A percentile compares a stretch with the other conserved stretches of the same genome.
These are phyloP conservation scores for Fusarium euwallaceae DNA, from an alignment of 2,329 filamentous ascomycete species.

Conservation along the genomic window DNA sequence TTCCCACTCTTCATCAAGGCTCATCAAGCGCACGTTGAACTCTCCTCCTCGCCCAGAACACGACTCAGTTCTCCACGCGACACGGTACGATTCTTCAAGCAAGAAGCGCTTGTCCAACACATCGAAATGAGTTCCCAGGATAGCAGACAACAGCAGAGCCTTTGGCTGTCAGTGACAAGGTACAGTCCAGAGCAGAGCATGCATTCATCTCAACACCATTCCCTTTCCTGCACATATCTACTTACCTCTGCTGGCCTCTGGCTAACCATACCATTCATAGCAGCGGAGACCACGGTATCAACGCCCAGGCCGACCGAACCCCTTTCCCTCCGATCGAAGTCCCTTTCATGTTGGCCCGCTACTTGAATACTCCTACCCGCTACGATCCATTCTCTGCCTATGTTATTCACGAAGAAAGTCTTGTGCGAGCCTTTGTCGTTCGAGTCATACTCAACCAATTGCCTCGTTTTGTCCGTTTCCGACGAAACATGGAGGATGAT, in stretches of 20 bases:
- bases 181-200: neutral
- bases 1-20: neutral
- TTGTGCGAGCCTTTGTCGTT: neutral
- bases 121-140: neutral
- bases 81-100: neutral
- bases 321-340: neutral
- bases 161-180: neutral
- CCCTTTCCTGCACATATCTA: neutral
- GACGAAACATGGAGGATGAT: neutral
- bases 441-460: neutral
- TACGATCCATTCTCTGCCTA: neutral
- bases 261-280: neutral
- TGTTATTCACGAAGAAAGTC: neutral
- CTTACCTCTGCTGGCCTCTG: neutral
- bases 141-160: neutral
- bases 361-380: neutral
- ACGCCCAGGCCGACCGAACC: neutral
- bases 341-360: slow-evolving; percentile 2
- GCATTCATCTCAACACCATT: neutral
- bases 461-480: neutral
- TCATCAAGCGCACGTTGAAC: neutral
- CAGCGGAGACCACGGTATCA: neutral
- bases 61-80: neutral
- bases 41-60: neutral
- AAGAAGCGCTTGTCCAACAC: neutral